A percentile compares a stretch with the other conserved stretches of the same genome.
Evolutionary conservation across 495 filamentous ascomycete genomes (phyloP).

Genomic region (Aspergillus olivimuriae): DNA sequence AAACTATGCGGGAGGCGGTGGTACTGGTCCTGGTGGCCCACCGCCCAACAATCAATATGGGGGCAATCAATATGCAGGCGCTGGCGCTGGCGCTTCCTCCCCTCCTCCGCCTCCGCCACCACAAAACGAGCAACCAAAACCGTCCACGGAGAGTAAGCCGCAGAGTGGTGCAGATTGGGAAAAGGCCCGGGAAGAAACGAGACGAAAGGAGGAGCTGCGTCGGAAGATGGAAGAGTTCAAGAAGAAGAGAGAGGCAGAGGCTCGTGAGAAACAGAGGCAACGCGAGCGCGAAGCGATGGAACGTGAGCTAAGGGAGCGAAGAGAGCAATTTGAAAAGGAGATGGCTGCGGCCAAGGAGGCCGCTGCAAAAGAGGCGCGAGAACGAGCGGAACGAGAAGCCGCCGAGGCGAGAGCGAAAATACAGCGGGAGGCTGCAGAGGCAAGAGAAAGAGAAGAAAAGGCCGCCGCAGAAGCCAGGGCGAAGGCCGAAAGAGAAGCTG

Average conservation of each 20-base stretch:
- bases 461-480: constrained; percentile 25
- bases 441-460: constrained; percentile 19
- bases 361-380: constrained; percentile 39
- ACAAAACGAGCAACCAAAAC: constrained; percentile 16
- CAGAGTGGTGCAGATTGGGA: constrained; percentile 21
- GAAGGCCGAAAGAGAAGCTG: constrained; percentile 18
- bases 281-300: constrained; percentile 47
- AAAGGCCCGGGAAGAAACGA: constrained; percentile 60
- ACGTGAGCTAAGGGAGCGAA: constrained; percentile 40
- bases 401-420: constrained; percentile 16
- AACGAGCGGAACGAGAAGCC: constrained; percentile 32
- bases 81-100: constrained; percentile 11
- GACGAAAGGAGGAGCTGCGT: constrained; percentile 40
- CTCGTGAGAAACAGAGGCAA: constrained; percentile 38
- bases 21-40: constrained; percentile 23
- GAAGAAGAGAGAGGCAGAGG: constrained; percentile 40
- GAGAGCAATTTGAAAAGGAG: constrained; percentile 44
- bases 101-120: constrained; percentile 12
- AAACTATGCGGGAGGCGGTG: constrained; percentile 16
- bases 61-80: constrained; percentile 28
- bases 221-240: constrained; percentile 62
- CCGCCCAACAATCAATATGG: constrained; percentile 28
- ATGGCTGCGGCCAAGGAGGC: constrained; percentile 40
- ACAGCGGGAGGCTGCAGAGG: constrained; percentile 24
- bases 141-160: constrained; percentile 8